Evolutionary conservation across 306 rosid genomes (phyloP), one percentile per base, ranked within the genome.

Genomic region (Prinsepia uniflora): DNA sequence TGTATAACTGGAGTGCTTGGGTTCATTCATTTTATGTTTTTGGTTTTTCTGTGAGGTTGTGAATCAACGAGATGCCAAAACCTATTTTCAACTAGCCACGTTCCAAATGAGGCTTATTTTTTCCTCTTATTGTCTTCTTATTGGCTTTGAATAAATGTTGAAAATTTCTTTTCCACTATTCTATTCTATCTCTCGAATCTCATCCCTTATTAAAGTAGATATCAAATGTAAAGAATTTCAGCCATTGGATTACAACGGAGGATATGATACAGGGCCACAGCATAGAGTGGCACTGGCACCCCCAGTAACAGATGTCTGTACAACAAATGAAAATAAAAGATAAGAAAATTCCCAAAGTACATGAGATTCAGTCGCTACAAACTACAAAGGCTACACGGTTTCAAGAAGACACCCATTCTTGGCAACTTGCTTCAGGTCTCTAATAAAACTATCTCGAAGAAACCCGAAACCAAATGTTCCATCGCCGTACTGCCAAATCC

Each of bases 381-480:
- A 30, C 36, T 30, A 65, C 71, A 75, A 69, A 75, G 78, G 77
- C 59, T 81, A 81, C 75, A 83, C 75, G 19, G 82, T 68, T 77
- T 92, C 96, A 63, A 86, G 71, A 74, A 90, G 75, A 64, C 76
- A 73, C 55, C 91, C 96, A 66, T 88, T 80, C 65, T 69, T 72
- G 76, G 84, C 76, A 61, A 94, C 79, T 41, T 69, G 87, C 81
- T 85, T 91, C 87, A 91, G 63, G 85, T 91, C 96, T 75, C 92
- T 72, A 49, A 89, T 85, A 72, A 89, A 84, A 75, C 84, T 81
- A 67, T 95, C 99, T 54, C 81, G 83, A 69, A 91, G 83, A 71
- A 86, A 91, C 15, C 99, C 99, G 66, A 95, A 91, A 75, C 99
- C 97, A 20, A 91, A 95, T 46, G 91, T 82, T 13, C 97, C 97